Conservation (phyloP, 495 filamentous ascomycete genomes). For the Bombardia bombarda region DNA sequence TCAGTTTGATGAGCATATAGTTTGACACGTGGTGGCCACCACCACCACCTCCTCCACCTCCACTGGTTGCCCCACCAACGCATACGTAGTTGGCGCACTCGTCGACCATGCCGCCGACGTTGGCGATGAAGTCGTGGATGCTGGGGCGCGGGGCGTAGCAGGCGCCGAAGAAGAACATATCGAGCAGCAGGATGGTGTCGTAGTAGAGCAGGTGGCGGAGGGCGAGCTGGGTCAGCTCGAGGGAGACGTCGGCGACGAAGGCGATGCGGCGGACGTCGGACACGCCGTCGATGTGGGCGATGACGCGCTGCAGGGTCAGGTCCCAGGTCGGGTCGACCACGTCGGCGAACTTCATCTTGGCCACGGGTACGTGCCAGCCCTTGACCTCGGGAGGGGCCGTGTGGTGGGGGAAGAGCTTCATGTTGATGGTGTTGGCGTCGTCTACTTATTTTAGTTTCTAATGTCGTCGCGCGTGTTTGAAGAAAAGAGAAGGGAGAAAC, state of each 20-base stretch:
- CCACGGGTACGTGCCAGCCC: constrained; percentile 83
- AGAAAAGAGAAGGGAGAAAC: constrained; percentile 7
- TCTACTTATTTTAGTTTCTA: constrained; percentile 45
- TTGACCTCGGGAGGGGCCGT: constrained; percentile 67
- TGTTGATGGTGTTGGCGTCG: constrained; percentile 88
- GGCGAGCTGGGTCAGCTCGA: constrained; percentile 73
- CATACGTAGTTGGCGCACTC: constrained; percentile 83
- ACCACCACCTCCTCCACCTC: constrained; percentile 2
- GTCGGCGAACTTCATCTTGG: constrained; percentile 66
- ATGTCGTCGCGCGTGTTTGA: not conserved
- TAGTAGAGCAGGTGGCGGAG: constrained; percentile 87
- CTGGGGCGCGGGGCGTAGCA: constrained; percentile 79
- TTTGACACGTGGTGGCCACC: constrained; percentile 32
- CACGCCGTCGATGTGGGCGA: constrained; percentile 82
- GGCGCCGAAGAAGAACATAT: constrained; percentile 86
- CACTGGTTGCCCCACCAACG: constrained; percentile 6
- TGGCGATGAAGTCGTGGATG: constrained; percentile 63
- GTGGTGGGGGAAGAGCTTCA: constrained; percentile 87
- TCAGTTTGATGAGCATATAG: constrained; percentile 58
- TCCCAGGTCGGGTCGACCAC: constrained; percentile 84
- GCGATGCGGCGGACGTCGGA: constrained; percentile 81
- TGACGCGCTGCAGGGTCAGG: constrained; percentile 75
- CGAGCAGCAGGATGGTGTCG: constrained; percentile 74
- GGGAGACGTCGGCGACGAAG: constrained; percentile 72
- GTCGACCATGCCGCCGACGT: constrained; percentile 60